These are phyloP conservation scores for Hanseniaspora thailandica DNA, from an alignment of 805 yeast species.

Conservation along the genomic window DNA sequence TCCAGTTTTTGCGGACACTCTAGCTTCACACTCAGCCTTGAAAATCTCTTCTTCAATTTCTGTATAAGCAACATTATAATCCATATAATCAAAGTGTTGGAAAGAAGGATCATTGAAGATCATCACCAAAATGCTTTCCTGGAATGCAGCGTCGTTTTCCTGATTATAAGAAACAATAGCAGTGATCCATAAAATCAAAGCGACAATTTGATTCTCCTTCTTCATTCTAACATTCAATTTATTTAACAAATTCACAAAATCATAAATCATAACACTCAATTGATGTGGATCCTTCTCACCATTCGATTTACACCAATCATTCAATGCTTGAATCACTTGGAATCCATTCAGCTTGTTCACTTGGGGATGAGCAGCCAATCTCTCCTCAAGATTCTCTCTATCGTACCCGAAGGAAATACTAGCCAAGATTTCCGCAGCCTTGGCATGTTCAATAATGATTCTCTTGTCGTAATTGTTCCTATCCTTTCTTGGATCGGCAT, in stretches of 20 bases:
- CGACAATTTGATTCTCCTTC: constrained; percentile 1
- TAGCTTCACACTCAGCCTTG: neutral
- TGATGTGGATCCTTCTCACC: neutral
- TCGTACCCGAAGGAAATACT: neutral
- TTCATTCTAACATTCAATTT: neutral
- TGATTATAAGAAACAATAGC: constrained; percentile 7
- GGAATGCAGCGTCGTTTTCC: constrained; percentile 6
- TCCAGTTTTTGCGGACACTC: neutral
- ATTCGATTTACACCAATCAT: constrained; percentile 7
- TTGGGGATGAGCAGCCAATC: constrained; percentile 1
- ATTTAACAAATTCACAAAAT: neutral
- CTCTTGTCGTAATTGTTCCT: neutral
- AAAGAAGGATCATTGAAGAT: constrained; percentile 3
- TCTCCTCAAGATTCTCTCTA: neutral
- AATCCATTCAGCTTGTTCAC: constrained; percentile 10
- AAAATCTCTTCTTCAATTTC: neutral
- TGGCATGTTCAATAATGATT: neutral
- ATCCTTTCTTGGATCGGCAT: neutral
- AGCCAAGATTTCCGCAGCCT: neutral
- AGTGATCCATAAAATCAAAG: constrained; percentile 5
- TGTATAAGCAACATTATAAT: neutral
- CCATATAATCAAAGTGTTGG: constrained; percentile 2
- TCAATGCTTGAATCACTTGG: constrained; percentile 1
- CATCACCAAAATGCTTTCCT: constrained; percentile 5
- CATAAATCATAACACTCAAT: neutral